phyloP scores from a whole-genome alignment of 163 green algal genomes.

The Trebouxia gelatinosa region DNA sequence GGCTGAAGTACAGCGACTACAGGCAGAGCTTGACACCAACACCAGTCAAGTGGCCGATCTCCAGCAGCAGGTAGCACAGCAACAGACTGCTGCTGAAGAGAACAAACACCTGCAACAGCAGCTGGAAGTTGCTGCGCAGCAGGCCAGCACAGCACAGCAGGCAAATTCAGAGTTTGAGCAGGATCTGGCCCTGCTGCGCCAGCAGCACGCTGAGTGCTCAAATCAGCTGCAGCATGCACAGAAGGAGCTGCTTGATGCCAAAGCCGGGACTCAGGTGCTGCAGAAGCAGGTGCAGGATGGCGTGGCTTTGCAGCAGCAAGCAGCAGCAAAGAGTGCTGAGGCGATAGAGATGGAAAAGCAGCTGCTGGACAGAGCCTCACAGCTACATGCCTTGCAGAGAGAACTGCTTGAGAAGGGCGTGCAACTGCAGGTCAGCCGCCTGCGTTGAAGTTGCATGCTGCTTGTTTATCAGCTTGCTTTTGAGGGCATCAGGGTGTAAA shows the following conservation, averaged over 20 bases:
- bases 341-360: not conserved
- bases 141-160: constrained; percentile 16
- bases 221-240: constrained; percentile 20
- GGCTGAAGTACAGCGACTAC: constrained; percentile 4
- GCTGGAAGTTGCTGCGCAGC: not conserved
- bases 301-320: constrained; percentile 8
- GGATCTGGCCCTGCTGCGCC: not conserved
- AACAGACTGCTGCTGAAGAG: not conserved
- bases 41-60: not conserved
- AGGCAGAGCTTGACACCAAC: not conserved
- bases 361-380: not conserved
- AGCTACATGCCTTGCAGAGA: not conserved
- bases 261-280: not conserved
- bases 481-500: not conserved
- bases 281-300: not conserved
- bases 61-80: not conserved
- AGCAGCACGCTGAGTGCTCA: not conserved
- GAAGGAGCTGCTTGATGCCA: not conserved
- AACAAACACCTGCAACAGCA: not conserved
- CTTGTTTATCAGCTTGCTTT: not conserved
- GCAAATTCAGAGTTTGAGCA: not conserved
- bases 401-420: constrained; percentile 12
- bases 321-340: not conserved
- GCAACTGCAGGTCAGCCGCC: not conserved
- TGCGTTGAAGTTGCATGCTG: not conserved